These are phyloP conservation scores for Taphrina confusa DNA, from an alignment of 1,139 yeast genomes.

Conservation along the genomic window DNA sequence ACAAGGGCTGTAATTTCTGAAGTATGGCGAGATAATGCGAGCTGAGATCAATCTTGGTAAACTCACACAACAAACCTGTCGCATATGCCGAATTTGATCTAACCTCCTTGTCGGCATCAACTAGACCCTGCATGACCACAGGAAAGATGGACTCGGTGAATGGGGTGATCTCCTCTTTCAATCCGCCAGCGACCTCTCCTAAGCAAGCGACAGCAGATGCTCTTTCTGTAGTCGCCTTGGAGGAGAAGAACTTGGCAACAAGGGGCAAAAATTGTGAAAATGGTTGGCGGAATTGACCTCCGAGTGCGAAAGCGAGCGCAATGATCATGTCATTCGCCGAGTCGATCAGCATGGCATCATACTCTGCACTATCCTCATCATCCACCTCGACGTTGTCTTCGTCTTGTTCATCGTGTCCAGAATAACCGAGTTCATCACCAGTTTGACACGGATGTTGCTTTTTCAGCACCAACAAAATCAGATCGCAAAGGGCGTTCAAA, in stretches of 20 bases:
- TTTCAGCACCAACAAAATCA: constrained; percentile 66
- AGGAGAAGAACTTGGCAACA: constrained; percentile 57
- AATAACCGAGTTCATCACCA: constrained; percentile 57
- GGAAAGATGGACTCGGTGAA: constrained; percentile 67
- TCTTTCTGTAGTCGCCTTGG: constrained; percentile 70
- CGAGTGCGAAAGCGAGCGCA: constrained; percentile 70
- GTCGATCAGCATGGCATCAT: constrained; percentile 82
- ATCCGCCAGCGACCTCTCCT: constrained; percentile 82
- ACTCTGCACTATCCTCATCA: constrained; percentile 61
- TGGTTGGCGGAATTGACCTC: constrained; percentile 62
- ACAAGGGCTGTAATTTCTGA: constrained; percentile 72
- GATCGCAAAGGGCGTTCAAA: constrained; percentile 56
- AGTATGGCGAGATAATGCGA: constrained; percentile 54
- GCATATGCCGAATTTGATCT: constrained; percentile 97
- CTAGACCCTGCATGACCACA: constrained; percentile 66
- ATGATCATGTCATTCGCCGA: constrained; percentile 83
- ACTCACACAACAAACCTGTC: constrained; percentile 75
- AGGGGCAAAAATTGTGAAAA: constrained; percentile 72
- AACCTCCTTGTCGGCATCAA: constrained; percentile 82
- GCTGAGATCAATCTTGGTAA: constrained; percentile 47
- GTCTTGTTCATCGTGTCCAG: constrained; percentile 49
- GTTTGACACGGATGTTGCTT: constrained; percentile 82
- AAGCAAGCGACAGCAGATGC: constrained; percentile 83
- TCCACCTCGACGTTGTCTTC: constrained; percentile 55
- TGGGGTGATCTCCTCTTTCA: constrained; percentile 64